Conservation (phyloP, 2,329 filamentous ascomycete genomes). For the Parastagonospora nodorum region DNA sequence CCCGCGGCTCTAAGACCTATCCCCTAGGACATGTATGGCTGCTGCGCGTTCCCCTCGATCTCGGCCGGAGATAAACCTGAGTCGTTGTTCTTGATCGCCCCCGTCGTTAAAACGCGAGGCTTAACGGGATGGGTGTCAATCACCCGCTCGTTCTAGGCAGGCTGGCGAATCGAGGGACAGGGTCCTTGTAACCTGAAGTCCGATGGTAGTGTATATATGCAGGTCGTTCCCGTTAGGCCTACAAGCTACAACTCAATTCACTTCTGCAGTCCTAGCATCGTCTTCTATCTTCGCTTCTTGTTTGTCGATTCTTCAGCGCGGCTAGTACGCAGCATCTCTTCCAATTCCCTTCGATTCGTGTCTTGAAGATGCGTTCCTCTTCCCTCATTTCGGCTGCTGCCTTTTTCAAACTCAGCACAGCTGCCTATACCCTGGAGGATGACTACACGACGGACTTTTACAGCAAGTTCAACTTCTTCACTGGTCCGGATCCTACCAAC, state of each 20-base stretch:
- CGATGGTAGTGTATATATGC: constrained; percentile 29
- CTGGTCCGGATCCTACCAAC: constrained; percentile 51
- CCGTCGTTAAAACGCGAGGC: constrained; percentile 29
- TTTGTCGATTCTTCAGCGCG: constrained; percentile 30
- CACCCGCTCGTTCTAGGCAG: constrained; percentile 10
- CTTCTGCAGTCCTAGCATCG: constrained; percentile 18
- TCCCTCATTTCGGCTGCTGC: constrained; percentile 41
- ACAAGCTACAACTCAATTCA: constrained; percentile 15
- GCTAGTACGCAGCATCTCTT: constrained; percentile 42
- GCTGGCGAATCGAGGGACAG: not conserved
- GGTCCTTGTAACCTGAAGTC: constrained; percentile 12
- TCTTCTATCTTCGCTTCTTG: constrained; percentile 21
- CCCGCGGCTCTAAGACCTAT: constrained; percentile 17
- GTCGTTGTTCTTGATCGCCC: constrained; percentile 9
- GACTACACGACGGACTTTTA: constrained; percentile 53
- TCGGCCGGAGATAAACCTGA: constrained; percentile 23
- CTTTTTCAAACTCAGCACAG: constrained; percentile 44
- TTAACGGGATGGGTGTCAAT: constrained; percentile 18
- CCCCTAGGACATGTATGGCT: constrained; percentile 18
- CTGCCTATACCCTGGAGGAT: constrained; percentile 48
- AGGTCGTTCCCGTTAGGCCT: constrained; percentile 15
- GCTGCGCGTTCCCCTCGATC: constrained; percentile 20
- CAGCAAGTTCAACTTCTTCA: constrained; percentile 52
- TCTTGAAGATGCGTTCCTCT: constrained; percentile 44
- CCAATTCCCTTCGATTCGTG: constrained; percentile 24